Conservation (phyloP, 768 basidiomycete species). For the Panus rudis region DNA sequence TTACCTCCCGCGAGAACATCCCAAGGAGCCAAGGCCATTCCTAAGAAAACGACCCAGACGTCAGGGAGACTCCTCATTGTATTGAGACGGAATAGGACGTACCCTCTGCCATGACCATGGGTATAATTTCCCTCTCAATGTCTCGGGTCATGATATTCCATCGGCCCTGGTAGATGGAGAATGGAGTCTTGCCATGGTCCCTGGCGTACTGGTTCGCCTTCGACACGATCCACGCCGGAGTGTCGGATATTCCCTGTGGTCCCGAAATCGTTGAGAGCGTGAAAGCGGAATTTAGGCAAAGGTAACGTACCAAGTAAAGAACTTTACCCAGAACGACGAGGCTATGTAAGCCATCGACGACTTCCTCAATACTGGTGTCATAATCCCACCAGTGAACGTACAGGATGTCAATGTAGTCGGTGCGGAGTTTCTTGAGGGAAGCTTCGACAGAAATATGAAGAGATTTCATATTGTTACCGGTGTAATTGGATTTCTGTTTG, state of each 20-base stretch:
- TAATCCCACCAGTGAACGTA: constrained; percentile 38
- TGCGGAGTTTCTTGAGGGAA: constrained; percentile 34
- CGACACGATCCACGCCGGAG: constrained; percentile 29
- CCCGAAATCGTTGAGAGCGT: background rate
- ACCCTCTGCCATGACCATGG: constrained; percentile 23
- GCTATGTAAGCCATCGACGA: constrained; percentile 31
- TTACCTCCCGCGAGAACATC: constrained; percentile 34
- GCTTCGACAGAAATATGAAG: constrained; percentile 24
- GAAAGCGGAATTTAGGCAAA: background rate
- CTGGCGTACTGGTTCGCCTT: constrained; percentile 34
- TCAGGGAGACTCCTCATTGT: too few relatives aligned
- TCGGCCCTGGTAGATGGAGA: constrained; percentile 34
- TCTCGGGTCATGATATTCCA: constrained; percentile 26
- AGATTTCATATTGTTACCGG: constrained; percentile 29
- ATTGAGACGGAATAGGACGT: constrained; percentile 14
- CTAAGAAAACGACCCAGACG: too few relatives aligned
- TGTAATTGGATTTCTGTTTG: constrained; percentile 25
- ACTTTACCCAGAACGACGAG: constrained; percentile 31
- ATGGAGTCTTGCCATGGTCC: constrained; percentile 31
- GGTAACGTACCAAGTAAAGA: constrained; percentile 19
- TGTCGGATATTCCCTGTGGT: constrained; percentile 15
- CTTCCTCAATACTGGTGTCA: constrained; percentile 30
- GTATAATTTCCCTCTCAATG: constrained; percentile 37
- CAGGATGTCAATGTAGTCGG: constrained; percentile 37
- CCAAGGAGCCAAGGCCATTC: constrained; percentile 38